Conservation (phyloP, 345 rosid genomes). For the Citrus cavaleriei region DNA sequence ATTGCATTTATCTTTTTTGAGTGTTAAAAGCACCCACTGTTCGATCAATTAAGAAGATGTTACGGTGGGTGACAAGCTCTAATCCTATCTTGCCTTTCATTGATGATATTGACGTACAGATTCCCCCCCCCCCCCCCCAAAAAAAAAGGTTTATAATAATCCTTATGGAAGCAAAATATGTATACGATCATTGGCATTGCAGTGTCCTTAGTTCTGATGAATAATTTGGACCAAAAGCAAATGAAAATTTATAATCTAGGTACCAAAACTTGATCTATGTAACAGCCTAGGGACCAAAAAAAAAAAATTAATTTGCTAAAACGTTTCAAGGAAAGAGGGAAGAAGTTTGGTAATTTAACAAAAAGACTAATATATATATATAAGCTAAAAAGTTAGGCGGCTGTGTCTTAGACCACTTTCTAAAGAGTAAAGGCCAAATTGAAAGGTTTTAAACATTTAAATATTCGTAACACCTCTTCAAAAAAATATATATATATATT, state of each 20-base stretch:
- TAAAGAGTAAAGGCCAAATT: neutral
- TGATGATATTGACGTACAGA: constrained; percentile 20
- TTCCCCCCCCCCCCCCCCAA: neutral
- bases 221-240: neutral
- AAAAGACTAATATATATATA: no score
- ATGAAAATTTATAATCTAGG: neutral
- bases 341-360: constrained; percentile 10
- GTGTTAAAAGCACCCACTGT: neutral
- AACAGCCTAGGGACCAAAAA: neutral
- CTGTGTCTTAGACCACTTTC: constrained; percentile 10
- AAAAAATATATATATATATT: no score
- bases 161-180: neutral
- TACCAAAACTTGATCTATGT: neutral
- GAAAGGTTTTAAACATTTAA: neutral
- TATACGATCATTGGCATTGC: neutral
- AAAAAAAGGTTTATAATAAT: no score
- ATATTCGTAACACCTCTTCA: constrained; percentile 18
- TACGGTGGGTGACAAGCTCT: constrained; percentile 1
- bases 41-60: neutral
- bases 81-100: neutral
- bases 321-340: neutral
- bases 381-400: neutral
- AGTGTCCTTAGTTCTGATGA: neutral
- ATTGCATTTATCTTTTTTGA: neutral
- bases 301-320: neutral